These are phyloP conservation scores for Psilocybe cyanescens DNA, from an alignment of 768 basidiomycete species.

Conservation along the genomic window DNA sequence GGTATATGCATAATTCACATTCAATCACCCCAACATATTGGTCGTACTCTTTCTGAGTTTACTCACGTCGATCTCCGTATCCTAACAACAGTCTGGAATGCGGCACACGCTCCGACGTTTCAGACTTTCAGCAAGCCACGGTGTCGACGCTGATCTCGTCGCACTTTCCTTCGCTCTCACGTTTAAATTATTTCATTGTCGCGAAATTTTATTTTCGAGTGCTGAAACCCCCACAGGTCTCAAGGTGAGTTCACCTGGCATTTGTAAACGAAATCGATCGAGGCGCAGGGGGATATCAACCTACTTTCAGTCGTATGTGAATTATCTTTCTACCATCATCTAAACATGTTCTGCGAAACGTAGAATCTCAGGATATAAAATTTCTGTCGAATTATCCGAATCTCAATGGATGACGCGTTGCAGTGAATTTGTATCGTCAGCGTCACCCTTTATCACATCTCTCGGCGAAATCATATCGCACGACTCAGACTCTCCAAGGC, in stretches of 20 bases:
- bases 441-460: background rate
- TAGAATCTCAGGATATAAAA: background rate
- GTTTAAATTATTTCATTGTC: slow-evolving; percentile 1
- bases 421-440: background rate
- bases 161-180: background rate
- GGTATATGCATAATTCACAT: background rate
- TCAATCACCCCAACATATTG: background rate
- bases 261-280: background rate
- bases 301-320: background rate
- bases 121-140: background rate
- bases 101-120: background rate
- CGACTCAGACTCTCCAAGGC: background rate
- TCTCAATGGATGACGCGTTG: background rate
- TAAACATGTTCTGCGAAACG: background rate
- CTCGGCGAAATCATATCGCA: background rate
- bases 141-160: background rate
- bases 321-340: background rate
- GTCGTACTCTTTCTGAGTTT: background rate
- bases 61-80: slow-evolving; percentile 4
- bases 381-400: background rate
- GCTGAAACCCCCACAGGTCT: background rate
- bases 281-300: background rate
- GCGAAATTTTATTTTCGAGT: background rate
- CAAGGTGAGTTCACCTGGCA: background rate
- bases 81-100: background rate